Base-by-base conservation (phyloP, 441 rosid species). In the Breynia disticha region DNA sequence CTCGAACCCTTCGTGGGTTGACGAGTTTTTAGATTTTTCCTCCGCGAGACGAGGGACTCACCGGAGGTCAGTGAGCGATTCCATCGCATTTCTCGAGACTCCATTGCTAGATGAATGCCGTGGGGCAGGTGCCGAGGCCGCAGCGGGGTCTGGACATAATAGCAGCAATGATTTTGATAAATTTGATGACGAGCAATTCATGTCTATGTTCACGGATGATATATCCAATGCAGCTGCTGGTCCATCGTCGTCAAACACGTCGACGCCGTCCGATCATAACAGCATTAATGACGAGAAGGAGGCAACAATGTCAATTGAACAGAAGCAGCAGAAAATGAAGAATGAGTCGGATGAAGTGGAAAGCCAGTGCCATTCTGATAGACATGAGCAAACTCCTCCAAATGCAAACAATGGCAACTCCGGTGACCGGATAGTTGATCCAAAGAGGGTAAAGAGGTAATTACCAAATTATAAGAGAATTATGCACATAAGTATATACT, bases 21-120 rank as follows among this genome's bases (percentile, higher is more conserved):
- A 87, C n/a, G 97, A 90, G 58, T 90, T 90, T 77, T 87, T 87
- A 4, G 93, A 90, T 67, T 90, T 90, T 79, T 81, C 97, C 0
- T 66, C 86, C 0, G 75, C 77, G 3, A 74, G 83, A 43, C 82
- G 90, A 2, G 91, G 82, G 11, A 74, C 67, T 2, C 95, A 87
- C 76, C 79, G 97, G 59, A 72, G 95, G 44, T 90, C 97, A 0
- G 75, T 78, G 13, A 90, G 97, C 66, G 97, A 90, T 59, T 74
- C 79, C 37, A 48, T 83, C 16, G 71, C 87, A 4, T 83, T 83
- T 71, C 67, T 83, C 2, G 86, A 80, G 52, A 62, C 67, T 3
- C 69, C 74, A 20, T 18, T 68, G 22, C 57, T 75, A 8, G 78
- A 66, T n/a, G 35, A 28, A 66, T 64, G 76, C 49, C 72, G 72